These are phyloP conservation scores for Anacardium occidentale DNA, from an alignment of 345 rosid genomes.

Conservation along the genomic window DNA sequence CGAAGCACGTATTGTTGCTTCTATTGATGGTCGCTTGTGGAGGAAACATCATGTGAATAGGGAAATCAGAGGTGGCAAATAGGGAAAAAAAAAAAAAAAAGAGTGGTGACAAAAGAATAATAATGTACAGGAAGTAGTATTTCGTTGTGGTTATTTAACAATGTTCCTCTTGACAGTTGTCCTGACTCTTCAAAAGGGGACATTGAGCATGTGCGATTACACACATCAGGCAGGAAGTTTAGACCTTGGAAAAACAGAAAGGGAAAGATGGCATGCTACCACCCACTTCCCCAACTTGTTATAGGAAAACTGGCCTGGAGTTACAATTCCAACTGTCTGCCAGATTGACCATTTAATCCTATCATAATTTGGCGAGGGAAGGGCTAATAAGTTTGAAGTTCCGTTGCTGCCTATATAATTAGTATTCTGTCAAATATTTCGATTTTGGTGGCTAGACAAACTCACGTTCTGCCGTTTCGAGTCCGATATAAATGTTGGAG, in stretches of 20 bases:
- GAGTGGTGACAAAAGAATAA: constrained; percentile 19
- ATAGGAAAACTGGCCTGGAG: too few relatives aligned
- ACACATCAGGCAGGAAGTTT: background rate
- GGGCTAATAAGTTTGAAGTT: too few relatives aligned
- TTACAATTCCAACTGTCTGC: too few relatives aligned
- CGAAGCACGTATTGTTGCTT: too few relatives aligned
- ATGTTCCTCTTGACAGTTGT: constrained; percentile 38
- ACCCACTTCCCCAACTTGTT: background rate
- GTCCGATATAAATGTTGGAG: too few relatives aligned
- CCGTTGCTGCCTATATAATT: too few relatives aligned
- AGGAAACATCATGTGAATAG: too few relatives aligned
- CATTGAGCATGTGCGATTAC: constrained; percentile 35
- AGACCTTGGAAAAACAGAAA: background rate
- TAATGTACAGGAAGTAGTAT: background rate
- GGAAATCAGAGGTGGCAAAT: background rate
- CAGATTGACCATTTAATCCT: background rate
- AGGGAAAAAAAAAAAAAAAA: background rate
- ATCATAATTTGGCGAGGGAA: too few relatives aligned
- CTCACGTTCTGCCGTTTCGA: too few relatives aligned
- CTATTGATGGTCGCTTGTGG: too few relatives aligned
- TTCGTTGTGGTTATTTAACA: constrained; percentile 17
- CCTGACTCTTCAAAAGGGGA: constrained; percentile 24
- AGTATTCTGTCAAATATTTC: too few relatives aligned
- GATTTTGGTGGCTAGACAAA: too few relatives aligned
- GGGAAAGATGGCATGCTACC: background rate